Evolutionary conservation across 352 stramenopile species (phyloP), one percentile per base, ranked within the genome.

Genomic region (Globisporangium polare): DNA sequence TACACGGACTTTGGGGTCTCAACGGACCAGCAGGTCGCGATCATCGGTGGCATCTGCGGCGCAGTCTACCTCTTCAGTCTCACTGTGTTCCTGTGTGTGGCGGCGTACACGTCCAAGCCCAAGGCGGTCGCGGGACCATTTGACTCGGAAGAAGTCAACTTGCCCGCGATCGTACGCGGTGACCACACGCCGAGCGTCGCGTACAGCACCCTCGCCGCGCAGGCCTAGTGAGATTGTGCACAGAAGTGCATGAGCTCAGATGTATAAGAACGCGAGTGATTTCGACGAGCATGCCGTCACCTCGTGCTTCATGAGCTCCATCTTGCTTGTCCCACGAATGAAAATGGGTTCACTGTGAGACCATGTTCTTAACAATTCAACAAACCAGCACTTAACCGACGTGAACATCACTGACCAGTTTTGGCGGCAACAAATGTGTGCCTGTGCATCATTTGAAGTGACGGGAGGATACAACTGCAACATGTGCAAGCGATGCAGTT

Each of bases 1-100:
- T 89, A 91, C 73, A 77, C 69, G 24, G 79, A 91, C 67, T 88
- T 91, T 66, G 76, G 79, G 3, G 54, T 66, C 15, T 80, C 66
- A 20, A 74, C 64, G 0, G 73, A 91, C 58, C 29, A 15, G 4
- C 64, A 67, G 6, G 73, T 91, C 46, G 52, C 58, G 33, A 43
- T 57, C 1, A 76, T 80, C 35, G 77, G 75, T 18, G 43, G 66
- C 29, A 59, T 73, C 42, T 87, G 75, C 49, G 72, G 56, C 18
- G 69, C 37, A 0, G 54, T 87, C 13, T 87, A 80, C 62, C 2
- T 78, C 0, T 46, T 77, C 6, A 65, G 35, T 4, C 33, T 66
- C 10, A 22, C 64, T 27, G 43, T 73, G 17, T 89, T 86, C 51
- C 63, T 70, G 51, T 29, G 59, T 35, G 60, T 67, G 1, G 52